phyloP scores from a whole-genome alignment of 2,329 filamentous ascomycete genomes.

The Sclerotinia nivalis region DNA sequence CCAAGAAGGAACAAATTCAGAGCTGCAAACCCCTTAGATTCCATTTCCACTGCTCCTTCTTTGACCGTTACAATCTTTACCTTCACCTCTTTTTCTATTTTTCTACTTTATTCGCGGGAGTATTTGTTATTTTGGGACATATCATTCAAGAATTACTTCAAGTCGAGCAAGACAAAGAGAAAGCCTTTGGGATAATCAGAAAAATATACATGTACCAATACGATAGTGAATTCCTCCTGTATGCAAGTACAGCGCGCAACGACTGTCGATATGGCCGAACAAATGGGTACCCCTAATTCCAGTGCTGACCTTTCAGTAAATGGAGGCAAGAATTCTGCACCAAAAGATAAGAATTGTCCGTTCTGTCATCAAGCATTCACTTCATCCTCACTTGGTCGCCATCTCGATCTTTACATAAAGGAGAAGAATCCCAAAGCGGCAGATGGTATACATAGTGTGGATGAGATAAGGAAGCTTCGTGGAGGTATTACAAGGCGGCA shows the following conservation, averaged over 20 bases:
- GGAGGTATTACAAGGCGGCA: conserved; percentile 86
- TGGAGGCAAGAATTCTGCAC: conserved; percentile 34
- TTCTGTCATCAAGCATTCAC: conserved; percentile 91
- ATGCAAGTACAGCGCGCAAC: conserved; percentile 14
- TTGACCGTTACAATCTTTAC: conserved; percentile 8
- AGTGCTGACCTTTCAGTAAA: conserved; percentile 41
- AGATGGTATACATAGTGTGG: conserved; percentile 87
- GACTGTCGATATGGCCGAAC: conserved; percentile 38
- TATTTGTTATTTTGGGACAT: conserved; percentile 11
- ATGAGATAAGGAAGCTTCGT: conserved; percentile 80
- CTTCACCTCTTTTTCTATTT: not conserved
- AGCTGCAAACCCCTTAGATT: conserved; percentile 24
- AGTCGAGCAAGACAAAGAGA: conserved; percentile 12
- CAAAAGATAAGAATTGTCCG: conserved; percentile 83
- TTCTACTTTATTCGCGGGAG: conserved; percentile 18
- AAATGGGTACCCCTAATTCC: conserved; percentile 41
- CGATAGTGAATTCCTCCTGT: conserved; percentile 2
- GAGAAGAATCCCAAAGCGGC: conserved; percentile 86
- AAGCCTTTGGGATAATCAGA: not conserved
- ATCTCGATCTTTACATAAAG: conserved; percentile 92
- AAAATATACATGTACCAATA: conserved; percentile 5
- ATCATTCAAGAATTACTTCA: conserved; percentile 16
- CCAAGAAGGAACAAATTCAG: conserved; percentile 22
- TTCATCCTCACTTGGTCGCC: conserved; percentile 87
- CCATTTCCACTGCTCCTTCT: conserved; percentile 1